Evolutionary conservation across 371 early-diverging fungal species (phyloP).

Genomic region (Apophysomyces sp.): DNA sequence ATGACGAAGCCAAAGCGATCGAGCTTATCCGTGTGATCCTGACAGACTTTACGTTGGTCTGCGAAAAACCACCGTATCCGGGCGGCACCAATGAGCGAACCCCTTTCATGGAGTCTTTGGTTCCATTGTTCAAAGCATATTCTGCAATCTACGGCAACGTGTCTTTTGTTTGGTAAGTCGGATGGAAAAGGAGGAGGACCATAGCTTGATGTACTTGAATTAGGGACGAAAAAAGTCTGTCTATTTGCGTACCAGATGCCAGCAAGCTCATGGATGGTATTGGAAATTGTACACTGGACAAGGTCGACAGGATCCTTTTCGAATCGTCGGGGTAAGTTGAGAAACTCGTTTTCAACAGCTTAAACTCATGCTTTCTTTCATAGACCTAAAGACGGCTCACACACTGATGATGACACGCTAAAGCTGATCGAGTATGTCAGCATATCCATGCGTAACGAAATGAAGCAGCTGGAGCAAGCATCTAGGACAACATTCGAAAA

Average conservation of each 20-base stretch:
- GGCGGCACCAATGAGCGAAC: slow-evolving; percentile 4
- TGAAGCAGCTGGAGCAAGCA: too few species aligned
- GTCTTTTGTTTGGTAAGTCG: slow-evolving; percentile 63
- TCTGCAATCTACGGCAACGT: slow-evolving; percentile 43
- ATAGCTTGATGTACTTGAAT: slow-evolving; percentile 5
- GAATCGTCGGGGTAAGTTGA: too few species aligned
- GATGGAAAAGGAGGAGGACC: neutral
- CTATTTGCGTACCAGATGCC: slow-evolving; percentile 4
- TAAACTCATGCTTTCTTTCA: too few species aligned
- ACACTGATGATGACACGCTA: too few species aligned
- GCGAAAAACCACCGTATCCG: slow-evolving; percentile 7
- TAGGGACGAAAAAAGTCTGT: slow-evolving; percentile 6
- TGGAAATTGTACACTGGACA: too few species aligned
- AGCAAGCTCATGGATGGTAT: too few species aligned
- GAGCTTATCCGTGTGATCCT: slow-evolving; percentile 5
- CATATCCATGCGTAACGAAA: too few species aligned
- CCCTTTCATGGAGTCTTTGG: slow-evolving; percentile 30
- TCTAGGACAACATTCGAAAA: too few species aligned
- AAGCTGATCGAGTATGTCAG: too few species aligned
- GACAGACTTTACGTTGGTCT: slow-evolving; percentile 7
- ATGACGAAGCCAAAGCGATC: slow-evolving; percentile 5
- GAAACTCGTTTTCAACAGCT: too few species aligned
- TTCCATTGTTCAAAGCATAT: slow-evolving; percentile 71
- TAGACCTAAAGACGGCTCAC: too few species aligned
- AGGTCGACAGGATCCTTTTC: too few species aligned